These are phyloP conservation scores for Sugiyamaella marilandica DNA, from an alignment of 805 yeast species.

Conservation along the genomic window DNA sequence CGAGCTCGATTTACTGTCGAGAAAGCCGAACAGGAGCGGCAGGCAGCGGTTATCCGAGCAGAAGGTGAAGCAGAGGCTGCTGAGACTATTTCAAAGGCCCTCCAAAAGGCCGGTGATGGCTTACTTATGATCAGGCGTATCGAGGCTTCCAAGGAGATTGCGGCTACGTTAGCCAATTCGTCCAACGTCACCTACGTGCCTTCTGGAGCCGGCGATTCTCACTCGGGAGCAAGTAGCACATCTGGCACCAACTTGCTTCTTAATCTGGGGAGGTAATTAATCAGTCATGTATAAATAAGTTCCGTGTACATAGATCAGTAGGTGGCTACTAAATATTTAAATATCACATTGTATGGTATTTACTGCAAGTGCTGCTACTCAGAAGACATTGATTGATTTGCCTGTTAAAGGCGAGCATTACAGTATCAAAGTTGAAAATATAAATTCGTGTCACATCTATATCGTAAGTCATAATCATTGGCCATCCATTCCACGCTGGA, in stretches of 20 bases:
- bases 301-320: conserved; percentile 6
- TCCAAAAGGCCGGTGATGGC: conserved; percentile 94
- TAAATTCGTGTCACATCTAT: not conserved
- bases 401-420: no score
- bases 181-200: conserved; percentile 90
- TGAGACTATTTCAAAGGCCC: conserved; percentile 86
- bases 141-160: conserved; percentile 96
- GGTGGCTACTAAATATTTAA: not conserved
- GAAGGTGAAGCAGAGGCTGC: conserved; percentile 99
- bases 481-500: not conserved
- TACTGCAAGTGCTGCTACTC: no score
- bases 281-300: not conserved
- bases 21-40: conserved; percentile 95
- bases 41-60: conserved; percentile 91
- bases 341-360: not conserved
- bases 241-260: conserved; percentile 30
- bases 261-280: conserved; percentile 32
- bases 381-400: no score
- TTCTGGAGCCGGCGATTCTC: conserved; percentile 37
- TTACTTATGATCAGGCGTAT: conserved; percentile 86
- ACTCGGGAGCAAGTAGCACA: conserved; percentile 29
- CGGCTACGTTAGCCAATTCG: conserved; percentile 75
- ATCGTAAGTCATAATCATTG: no score
- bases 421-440: not conserved
- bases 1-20: conserved; percentile 91